Base-by-base conservation (phyloP, 176 grass and related monocot genomes). In the Urochloa ruziziensis region DNA sequence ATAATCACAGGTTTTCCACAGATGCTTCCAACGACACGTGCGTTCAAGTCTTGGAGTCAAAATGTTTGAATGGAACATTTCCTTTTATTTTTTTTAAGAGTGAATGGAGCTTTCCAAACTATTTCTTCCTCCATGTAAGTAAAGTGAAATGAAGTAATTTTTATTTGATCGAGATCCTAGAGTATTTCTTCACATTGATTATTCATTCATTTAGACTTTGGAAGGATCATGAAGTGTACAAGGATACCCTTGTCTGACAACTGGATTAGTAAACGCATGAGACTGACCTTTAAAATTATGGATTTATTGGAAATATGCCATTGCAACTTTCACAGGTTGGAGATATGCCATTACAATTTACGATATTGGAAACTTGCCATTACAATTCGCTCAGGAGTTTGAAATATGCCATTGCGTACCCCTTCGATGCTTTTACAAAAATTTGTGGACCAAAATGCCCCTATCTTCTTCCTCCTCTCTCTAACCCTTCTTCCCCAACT, bases 251-350 rank as follows among this genome's bases (percentile, higher is more conserved):
- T 70, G 18, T 33, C 79, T 57, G 33, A 69, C 79, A 69, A 57
- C 64, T 56, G 15, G 78, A 67, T 67, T 62, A 67, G 62, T 84
- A 75, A 52, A 75, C 46, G 56, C 3, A 32, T 6, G 7, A 84
- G 24, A 17, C 18, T 57, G 35, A 7, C 37, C 17, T 43, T 43
- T 52, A 3, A 64, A 83, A n/a, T n/a, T n/a, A n/a, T n/a, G n/a
- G n/a, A n/a, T n/a, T n/a, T n/a, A n/a, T n/a, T n/a, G n/a, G n/a
- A n/a, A n/a, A n/a, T n/a, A n/a, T n/a, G n/a, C n/a, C n/a, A n/a
- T n/a, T n/a, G n/a, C n/a, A n/a, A n/a, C n/a, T n/a, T n/a, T n/a
- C n/a, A n/a, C n/a, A n/a, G n/a, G n/a, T n/a, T n/a, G n/a, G n/a
- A n/a, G n/a, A n/a, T n/a, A n/a, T n/a, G n/a, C n/a, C n/a, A n/a